Evolutionary conservation across 257 asterid species (phyloP).

Genomic region (Capsicum pubescens): DNA sequence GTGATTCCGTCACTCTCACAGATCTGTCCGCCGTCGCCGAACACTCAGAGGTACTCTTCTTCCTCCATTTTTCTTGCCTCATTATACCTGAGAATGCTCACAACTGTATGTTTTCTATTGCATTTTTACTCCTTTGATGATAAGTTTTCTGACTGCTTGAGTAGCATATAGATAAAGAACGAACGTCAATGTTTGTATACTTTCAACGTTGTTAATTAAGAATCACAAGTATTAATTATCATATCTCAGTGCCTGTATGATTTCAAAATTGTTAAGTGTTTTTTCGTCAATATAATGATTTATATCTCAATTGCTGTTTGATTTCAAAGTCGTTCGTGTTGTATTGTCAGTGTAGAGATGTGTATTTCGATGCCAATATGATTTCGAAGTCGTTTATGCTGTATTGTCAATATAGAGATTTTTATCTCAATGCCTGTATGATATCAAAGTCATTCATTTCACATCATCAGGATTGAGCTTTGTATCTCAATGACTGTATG

Average conservation of each 20-base stretch:
- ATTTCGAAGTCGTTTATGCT: not conserved
- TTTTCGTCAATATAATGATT: too few species aligned
- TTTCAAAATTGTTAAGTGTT: not conserved
- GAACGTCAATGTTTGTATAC: not conserved
- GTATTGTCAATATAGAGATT: not conserved
- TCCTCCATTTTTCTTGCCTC: not conserved
- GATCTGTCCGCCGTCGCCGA: conserved; percentile 30
- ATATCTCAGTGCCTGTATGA: not conserved
- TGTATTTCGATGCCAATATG: not conserved
- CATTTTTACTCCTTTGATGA: not conserved
- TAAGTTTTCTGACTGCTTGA: not conserved
- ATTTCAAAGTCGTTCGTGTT: not conserved
- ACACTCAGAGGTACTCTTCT: conserved; percentile 20
- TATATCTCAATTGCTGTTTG: not conserved
- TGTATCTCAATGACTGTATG: not conserved
- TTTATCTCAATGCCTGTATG: not conserved
- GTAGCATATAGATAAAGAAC: not conserved
- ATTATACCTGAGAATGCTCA: not conserved
- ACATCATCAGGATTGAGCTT: not conserved
- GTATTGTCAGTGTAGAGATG: not conserved
- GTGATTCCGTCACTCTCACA: conserved; percentile 30
- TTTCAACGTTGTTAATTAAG: not conserved
- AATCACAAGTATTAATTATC: not conserved
- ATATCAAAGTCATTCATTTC: not conserved
- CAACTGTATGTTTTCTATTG: not conserved